Evolutionary conservation across 164 flowering plant species (phyloP), one percentile per base, ranked within the genome.

Genomic region (Vitis rotundifolia): DNA sequence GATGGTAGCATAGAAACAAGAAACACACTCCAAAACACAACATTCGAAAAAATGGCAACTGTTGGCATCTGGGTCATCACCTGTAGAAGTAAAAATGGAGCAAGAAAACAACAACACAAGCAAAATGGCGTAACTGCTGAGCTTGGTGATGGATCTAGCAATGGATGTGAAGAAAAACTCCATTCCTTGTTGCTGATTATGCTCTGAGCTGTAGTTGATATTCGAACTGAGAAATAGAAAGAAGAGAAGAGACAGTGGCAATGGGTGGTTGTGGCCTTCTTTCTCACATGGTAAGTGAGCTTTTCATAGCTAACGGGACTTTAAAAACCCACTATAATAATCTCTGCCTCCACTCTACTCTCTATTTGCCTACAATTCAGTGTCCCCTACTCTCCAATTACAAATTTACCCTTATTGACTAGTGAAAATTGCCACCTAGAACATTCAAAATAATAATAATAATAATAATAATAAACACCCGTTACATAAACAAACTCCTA

Each of bases 81-180:
- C 86, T 58, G 82, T 75, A 14, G 82, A 73, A 49, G 74, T 76
- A 50, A 83, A 78, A 62, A 60, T 59, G 72, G 68, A 72, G 79
- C 76, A 70, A 65, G 74, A 80, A 65, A 78, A 65, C 69, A 78
- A 53, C 52, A 83, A 64, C 18, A 77, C 15, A 59, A 83, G 37
- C 69, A 76, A 62, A 66, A 78, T 16, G 71, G 80, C 26, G 19
- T 71, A 71, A 55, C 66, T 60, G 59, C 51, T 59, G 70, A 80
- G 74, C 64, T 80, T 78, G 62, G 71, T 3, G 12, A 73, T 68
- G 68, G 78, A 74, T 76, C 82, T 64, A 63, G 67, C 10, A 13
- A 47, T 11, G 26, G 71, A 26, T 5, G 58, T 16, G 11, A 56
- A 61, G 54, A 14, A 16, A 62, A 53, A 49, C 55, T 51, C 82